Conservation (phyloP, 2,329 filamentous ascomycete species). For the Ascochyta lentis region DNA sequence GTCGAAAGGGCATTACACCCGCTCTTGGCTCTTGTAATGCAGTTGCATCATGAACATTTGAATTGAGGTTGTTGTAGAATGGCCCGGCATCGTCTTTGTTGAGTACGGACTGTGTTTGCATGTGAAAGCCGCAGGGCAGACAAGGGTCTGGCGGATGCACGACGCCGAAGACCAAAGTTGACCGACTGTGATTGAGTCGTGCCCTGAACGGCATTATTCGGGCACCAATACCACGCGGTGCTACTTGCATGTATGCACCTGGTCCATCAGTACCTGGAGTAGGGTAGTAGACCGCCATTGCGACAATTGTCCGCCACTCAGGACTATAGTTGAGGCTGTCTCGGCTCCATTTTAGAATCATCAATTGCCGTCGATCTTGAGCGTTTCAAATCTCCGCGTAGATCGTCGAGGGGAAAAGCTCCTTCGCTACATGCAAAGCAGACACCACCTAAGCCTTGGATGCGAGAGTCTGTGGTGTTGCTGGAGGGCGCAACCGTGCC, state of each 20-base stretch:
- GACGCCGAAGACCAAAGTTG: conserved; percentile 20
- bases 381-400: neutral
- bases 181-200: conserved; percentile 17
- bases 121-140: conserved; percentile 21
- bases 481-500: conserved; percentile 1
- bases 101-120: conserved; percentile 14
- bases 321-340: neutral
- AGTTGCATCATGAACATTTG: neutral
- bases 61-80: neutral
- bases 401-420: neutral
- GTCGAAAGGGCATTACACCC: neutral
- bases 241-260: neutral
- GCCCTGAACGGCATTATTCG: conserved; percentile 14
- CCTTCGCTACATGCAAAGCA: neutral
- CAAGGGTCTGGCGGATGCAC: conserved; percentile 23
- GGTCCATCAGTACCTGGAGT: neutral
- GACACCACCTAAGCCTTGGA: neutral
- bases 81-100: neutral
- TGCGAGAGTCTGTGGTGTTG: neutral
- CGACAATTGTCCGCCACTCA: conserved; percentile 10
- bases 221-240: neutral
- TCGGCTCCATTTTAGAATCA: neutral
- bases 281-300: neutral
- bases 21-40: neutral
- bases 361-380: neutral